Conservation (phyloP, 164 flowering plant species). For the Umbellularia californica region DNA sequence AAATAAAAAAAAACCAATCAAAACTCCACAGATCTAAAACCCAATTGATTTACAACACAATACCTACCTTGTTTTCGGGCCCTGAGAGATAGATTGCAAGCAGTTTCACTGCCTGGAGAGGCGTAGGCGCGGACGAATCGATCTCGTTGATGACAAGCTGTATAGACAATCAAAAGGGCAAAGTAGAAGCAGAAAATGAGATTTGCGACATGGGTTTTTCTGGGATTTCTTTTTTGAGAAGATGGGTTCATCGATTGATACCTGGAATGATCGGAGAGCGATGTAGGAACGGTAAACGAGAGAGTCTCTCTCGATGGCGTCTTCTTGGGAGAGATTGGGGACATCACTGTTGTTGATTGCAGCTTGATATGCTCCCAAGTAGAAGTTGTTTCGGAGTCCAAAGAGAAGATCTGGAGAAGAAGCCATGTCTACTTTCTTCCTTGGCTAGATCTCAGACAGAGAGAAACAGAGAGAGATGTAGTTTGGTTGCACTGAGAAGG, state of each 20-base stretch:
- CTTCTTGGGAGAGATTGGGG: slow-evolving; percentile 79
- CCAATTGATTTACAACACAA: background rate
- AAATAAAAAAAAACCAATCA: background rate
- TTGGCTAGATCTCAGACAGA: slow-evolving; percentile 5
- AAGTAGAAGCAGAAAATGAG: background rate
- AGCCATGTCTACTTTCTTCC: slow-evolving; percentile 12
- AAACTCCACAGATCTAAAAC: slow-evolving; percentile 9
- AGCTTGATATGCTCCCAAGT: slow-evolving; percentile 88
- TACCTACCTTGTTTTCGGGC: slow-evolving; percentile 66
- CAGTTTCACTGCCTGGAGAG: slow-evolving; percentile 92
- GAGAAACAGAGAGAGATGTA: slow-evolving; percentile 4
- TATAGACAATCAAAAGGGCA: background rate
- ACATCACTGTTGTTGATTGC: slow-evolving; percentile 90
- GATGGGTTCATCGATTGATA: background rate
- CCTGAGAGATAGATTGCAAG: slow-evolving; percentile 77
- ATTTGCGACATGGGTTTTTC: too few relatives aligned
- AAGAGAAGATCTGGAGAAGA: slow-evolving; percentile 73
- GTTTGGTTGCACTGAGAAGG: too few relatives aligned
- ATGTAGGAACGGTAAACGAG: slow-evolving; percentile 91
- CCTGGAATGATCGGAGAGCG: slow-evolving; percentile 81
- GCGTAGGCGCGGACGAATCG: slow-evolving; percentile 72
- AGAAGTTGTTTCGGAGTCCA: slow-evolving; percentile 79
- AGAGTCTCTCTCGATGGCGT: slow-evolving; percentile 68
- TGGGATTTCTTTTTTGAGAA: too few relatives aligned
- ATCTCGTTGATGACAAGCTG: slow-evolving; percentile 87